Base-by-base conservation (phyloP, 208 protist genomes). In the Naegleria lovaniensis region DNA sequence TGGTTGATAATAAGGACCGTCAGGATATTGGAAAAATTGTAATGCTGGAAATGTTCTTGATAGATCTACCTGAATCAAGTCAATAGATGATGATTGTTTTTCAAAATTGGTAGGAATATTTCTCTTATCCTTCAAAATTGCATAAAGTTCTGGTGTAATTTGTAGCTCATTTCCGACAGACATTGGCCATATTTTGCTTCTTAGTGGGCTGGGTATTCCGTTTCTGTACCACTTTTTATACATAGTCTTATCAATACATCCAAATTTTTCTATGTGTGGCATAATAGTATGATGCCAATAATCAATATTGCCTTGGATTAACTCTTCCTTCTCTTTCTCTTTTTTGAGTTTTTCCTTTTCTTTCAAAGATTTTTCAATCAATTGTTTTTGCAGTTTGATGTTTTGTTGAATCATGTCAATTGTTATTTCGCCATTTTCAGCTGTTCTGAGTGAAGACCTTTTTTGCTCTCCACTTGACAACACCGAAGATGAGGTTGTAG, bases 21-120 rank as follows among this genome's bases (percentile, higher is more conserved):
- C 89, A 67, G 48, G 85, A 33, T 83, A 40, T 67, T 89, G 85
- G n/a, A 89, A 89, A 29, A 89, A 89, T 89, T 67, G 22, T 6
- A 89, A n/a, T 29, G 41, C 85, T 40, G 41, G 85, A 40, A 89
- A 89, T n/a, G 85, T 89, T 52, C 85, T 52, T 9, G 7, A 39
- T 9, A 89, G 15, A 89, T 89, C 85, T 19, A 67, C 33, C 0
- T 33, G 5, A 9, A 89, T 67, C 4, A 87, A 36, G 6, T 87
- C 41, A 55, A 87, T 87, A 4, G 15, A 33, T 43, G 22, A 25
- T 36, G 40, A 87, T 38, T 87, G n/a, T 87, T 36, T 87, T 11
- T 87, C 33, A 36, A 87, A 38, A 87, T 25, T 79, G 7, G 67
- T 36, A 79, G 29, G 16, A 36, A 36, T 25, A 9, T 79, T 36